Evolutionary conservation across 192 early-diverging fungal species (phyloP), one percentile per base, ranked within the genome.

Genomic region (Thamnidium elegans): DNA sequence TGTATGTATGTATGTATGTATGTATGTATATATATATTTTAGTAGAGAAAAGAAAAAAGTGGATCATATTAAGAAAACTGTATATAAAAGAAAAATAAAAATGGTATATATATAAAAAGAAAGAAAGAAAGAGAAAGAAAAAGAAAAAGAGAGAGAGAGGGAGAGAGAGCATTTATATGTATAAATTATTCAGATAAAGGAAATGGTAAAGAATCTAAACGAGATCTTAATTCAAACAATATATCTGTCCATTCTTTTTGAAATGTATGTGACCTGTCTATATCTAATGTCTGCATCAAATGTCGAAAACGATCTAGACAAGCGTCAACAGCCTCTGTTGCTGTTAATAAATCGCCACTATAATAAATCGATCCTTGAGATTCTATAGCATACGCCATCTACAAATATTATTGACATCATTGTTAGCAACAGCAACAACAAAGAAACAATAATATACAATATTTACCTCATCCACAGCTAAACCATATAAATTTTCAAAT

Each of bases 291-390:
- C 32, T 36, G 20, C 55, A 42, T 56, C 17, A 19, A 8, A 7
- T 31, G 30, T 56, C n/a, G 13, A 39, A 34, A 56, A 32, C n/a
- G 34, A 39, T 56, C 8, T 32, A 31, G 13, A 39, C 62, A 63
- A 1, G 34, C 19, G 11, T 50, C 48, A 19, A 65, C 39, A 13
- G 63, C 63, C 31, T 65, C 63, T 17, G 31, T 31, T 26, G 63
- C 63, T 32, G 63, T 23, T n/a, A 30, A 23, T 10, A 45, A 46
- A 55, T 65, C 63, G 4, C 63, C 63, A 45, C 36, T 31, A 39
- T 65, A 65, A 46, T 65, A 65, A 31, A 65, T 55, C 15, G 63
- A 65, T 5, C 63, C 63, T 26, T 54, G 63, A 50, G 63, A 65
- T 30, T 65, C 63, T 9, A 45, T 42, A n/a, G 63, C 63, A 23